A percentile compares a stretch with the other conserved stretches of the same genome.
phyloP scores from a whole-genome alignment of 495 filamentous ascomycete species.

The Astrocystis sublimbata region DNA sequence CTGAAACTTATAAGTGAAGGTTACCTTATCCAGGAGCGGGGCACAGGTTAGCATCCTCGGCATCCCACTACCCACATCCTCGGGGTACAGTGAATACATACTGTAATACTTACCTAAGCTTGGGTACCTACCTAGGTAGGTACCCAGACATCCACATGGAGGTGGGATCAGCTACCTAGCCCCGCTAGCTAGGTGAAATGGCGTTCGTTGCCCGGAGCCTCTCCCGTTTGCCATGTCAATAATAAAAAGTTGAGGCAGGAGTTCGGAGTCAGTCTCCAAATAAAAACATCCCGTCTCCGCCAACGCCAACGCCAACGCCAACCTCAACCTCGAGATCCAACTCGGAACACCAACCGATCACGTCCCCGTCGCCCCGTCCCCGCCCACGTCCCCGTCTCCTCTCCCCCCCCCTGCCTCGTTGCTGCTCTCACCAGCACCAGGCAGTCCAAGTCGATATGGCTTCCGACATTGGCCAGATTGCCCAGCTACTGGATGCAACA shows the following conservation, averaged over 20 bases:
- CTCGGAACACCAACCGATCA: constrained; percentile 1
- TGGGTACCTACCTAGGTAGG: no score
- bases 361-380: not conserved
- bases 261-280: constrained; percentile 12
- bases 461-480: constrained; percentile 68
- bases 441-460: constrained; percentile 64
- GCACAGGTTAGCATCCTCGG: no score
- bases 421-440: constrained; percentile 4
- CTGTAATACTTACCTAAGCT: no score
- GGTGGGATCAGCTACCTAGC: not conserved
- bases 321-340: no score
- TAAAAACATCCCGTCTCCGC: not conserved
- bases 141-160: no score
- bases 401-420: not conserved
- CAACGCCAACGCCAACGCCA: no score
- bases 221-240: constrained; percentile 17
- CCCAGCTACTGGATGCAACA: constrained; percentile 80
- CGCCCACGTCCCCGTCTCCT: not conserved
- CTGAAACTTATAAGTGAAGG: no score
- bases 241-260: constrained; percentile 19
- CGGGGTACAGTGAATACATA: no score
- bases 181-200: constrained; percentile 4
- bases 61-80: no score
- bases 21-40: no score
- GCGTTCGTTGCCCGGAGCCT: constrained; percentile 20